These are phyloP conservation scores for Ophiostoma angusticollis DNA, from an alignment of 2,329 filamentous ascomycete genomes.

Conservation along the genomic window DNA sequence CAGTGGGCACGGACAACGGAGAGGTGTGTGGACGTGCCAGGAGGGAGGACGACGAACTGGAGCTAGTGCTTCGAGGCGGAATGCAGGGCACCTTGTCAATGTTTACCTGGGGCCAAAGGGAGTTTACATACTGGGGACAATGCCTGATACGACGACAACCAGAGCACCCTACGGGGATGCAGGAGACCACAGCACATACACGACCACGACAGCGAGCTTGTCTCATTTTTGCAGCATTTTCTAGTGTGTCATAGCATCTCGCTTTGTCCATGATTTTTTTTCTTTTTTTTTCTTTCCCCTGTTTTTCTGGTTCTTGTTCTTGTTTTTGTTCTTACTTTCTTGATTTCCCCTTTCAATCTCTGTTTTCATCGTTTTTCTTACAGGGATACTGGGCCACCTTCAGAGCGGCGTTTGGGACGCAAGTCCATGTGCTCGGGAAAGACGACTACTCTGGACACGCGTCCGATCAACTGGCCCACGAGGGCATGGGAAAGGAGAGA, in stretches of 20 bases:
- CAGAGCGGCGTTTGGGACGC: constrained; percentile 7
- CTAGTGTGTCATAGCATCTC: neutral
- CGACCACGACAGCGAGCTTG: neutral
- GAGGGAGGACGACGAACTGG: neutral
- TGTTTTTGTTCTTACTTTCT: neutral
- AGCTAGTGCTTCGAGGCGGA: constrained; percentile 6
- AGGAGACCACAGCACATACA: no score
- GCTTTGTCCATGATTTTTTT: neutral
- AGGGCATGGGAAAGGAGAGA: neutral
- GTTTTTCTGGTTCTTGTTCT: neutral
- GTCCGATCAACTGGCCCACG: constrained; percentile 1
- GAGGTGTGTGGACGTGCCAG: neutral
- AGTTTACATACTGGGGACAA: constrained; percentile 1
- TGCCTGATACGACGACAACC: neutral
- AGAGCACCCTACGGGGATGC: no score
- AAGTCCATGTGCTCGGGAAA: constrained; percentile 11
- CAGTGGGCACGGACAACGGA: no score
- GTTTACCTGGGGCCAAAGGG: no score
- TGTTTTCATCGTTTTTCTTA: constrained; percentile 4
- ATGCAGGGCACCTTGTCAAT: no score
- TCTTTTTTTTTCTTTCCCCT: neutral
- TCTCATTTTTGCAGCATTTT: neutral
- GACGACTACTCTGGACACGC: constrained; percentile 7
- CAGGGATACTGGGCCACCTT: constrained; percentile 7
- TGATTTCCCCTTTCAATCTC: neutral